These are phyloP conservation scores for Cenchrus fungigraminus DNA, from an alignment of 176 grass and related monocot species.

Conservation along the genomic window DNA sequence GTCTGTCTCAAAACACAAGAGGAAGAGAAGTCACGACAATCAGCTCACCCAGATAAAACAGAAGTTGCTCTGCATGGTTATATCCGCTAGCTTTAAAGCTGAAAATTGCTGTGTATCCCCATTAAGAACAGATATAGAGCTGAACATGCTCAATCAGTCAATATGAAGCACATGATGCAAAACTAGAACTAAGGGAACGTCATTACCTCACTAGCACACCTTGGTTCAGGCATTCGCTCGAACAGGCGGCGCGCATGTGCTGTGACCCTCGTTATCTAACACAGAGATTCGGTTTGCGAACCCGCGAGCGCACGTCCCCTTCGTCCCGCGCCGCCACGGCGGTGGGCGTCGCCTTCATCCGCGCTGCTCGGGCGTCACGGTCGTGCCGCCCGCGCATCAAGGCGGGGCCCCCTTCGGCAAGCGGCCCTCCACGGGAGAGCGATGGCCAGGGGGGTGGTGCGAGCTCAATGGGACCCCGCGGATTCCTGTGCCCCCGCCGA, in stretches of 20 bases:
- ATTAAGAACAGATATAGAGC: too few relatives aligned
- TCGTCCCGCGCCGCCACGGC: neutral
- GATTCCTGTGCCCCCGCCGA: neutral
- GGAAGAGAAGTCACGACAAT: neutral
- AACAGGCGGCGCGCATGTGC: slow-evolving; percentile 5
- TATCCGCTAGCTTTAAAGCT: neutral
- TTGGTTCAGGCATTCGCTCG: slow-evolving; percentile 27
- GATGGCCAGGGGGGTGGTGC: neutral
- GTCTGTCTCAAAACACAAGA: neutral
- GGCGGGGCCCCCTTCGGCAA: neutral
- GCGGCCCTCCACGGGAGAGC: neutral
- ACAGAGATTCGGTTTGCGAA: neutral
- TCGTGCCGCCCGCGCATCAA: neutral
- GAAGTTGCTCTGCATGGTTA: neutral
- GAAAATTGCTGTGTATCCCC: neutral
- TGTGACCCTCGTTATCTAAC: too few relatives aligned
- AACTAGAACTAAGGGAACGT: neutral
- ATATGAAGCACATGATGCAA: neutral
- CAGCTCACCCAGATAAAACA: neutral
- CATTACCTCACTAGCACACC: neutral
- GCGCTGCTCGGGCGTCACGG: slow-evolving; percentile 16
- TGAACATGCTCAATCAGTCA: neutral
- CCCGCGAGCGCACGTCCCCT: neutral
- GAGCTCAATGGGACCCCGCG: neutral
- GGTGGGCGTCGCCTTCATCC: neutral